phyloP scores from a whole-genome alignment of 1,284 basidiomycete genomes.

The Inonotus hispidus region DNA sequence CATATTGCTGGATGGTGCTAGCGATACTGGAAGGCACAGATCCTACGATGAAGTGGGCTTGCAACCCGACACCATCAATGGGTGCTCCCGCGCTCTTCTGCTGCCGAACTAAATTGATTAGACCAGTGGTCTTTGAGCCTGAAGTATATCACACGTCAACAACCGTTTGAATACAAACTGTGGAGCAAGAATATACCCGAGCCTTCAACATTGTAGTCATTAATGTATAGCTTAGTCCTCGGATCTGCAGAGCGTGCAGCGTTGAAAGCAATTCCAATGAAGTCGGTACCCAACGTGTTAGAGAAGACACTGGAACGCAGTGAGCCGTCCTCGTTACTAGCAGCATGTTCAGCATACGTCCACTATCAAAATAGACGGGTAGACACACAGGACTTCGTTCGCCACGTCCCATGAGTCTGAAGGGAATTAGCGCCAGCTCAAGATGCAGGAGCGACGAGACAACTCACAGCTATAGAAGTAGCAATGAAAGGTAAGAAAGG shows the following conservation, averaged over 20 bases:
- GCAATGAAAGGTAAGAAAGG: background rate
- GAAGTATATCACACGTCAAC: background rate
- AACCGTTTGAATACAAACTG: background rate
- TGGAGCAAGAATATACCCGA: slow-evolving; percentile 10
- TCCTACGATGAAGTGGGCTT: slow-evolving; percentile 48
- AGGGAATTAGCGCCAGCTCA: background rate
- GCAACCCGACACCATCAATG: slow-evolving; percentile 45
- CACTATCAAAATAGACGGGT: background rate
- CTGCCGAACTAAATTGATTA: slow-evolving; percentile 39
- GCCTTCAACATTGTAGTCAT: slow-evolving; percentile 32
- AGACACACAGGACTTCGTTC: slow-evolving; percentile 14
- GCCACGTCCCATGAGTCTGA: slow-evolving; percentile 19
- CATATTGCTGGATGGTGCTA: slow-evolving; percentile 40
- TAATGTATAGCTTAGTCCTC: slow-evolving; percentile 31
- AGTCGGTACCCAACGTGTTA: slow-evolving; percentile 31
- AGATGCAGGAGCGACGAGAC: background rate
- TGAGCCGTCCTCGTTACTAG: slow-evolving; percentile 33
- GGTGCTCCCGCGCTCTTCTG: slow-evolving; percentile 38
- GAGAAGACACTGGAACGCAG: slow-evolving; percentile 31
- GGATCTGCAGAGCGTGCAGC: slow-evolving; percentile 33
- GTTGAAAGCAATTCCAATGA: slow-evolving; percentile 32
- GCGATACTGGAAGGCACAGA: slow-evolving; percentile 35
- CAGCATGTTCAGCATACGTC: background rate
- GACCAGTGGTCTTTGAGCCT: slow-evolving; percentile 39
- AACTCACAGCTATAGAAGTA: background rate